Evolutionary conservation across 805 yeast genomes (phyloP), one percentile per base, ranked within the genome.

Genomic region (Aciculoconidium aculeatum): DNA sequence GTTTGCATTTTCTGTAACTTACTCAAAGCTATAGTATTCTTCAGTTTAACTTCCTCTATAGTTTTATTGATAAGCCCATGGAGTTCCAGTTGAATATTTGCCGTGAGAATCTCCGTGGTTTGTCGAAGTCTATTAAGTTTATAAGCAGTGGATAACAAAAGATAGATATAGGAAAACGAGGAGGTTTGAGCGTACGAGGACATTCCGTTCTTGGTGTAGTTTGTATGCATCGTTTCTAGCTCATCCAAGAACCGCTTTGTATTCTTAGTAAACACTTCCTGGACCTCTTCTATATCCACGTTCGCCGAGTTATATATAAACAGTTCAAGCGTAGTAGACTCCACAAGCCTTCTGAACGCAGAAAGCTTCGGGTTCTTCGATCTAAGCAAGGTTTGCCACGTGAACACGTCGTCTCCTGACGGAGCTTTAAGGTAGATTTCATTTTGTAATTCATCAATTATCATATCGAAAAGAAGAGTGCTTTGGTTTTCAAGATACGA

Each of bases 361-460:
- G 65, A 40, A 25, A 62, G 44, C 31, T 57, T 61, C 3, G 69
- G 65, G 28, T 55, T 58, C 27, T 39, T 42, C 9, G 59, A 35
- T 21, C 38, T 43, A 20, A 49, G 30, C 11, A 58, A 19, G 10
- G 32, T 27, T 18, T 39, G 48, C 61, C 61, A 53, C 15, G 44
- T 37, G 22, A 28, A 39, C 18, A 15, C 23, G 11, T 21, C 21
- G 21, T 28, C 23, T 9, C 28, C 27, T 7, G 26, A 12, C 26
- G 16, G 25, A 17, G 15, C 32, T 41, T 74, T 76, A 23, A 80
- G 60, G 44, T 79, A 84, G n/a, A 83, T 59, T 32, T 83, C 79
- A 26, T 67, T 70, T 35, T 75, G 77, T 23, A 86, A 57, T 45
- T 87, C 95, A 38, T 83, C 94, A n/a, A 83, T 61, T 11, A 88